Percentiles rank a stretch among this genome's conserved stretches.
These are phyloP conservation scores for Monosporascus sp. DNA, from an alignment of 2,329 filamentous ascomycete genomes.

Conservation along the genomic window DNA sequence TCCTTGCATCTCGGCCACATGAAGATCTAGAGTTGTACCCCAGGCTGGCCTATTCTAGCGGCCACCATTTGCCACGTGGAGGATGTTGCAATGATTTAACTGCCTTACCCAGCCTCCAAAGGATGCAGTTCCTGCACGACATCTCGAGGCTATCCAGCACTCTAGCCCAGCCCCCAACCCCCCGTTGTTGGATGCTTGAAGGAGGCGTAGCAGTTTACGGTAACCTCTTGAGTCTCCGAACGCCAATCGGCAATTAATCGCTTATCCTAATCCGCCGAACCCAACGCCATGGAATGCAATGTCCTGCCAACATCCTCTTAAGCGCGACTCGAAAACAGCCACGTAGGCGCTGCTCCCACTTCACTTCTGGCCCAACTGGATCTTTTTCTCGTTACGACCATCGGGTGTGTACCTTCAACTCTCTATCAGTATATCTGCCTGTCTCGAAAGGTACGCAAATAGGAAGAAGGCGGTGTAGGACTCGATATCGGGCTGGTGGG, in stretches of 20 bases:
- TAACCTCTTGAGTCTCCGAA: not conserved
- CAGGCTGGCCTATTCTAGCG: not conserved
- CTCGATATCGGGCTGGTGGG: conserved; percentile 1
- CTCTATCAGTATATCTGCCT: conserved; percentile 9
- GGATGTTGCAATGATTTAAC: no score
- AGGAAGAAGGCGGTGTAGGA: not conserved
- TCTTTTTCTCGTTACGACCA: conserved; percentile 59
- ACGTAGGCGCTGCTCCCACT: not conserved
- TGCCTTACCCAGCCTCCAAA: not conserved
- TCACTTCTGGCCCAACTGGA: conserved; percentile 30
- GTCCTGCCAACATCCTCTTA: conserved; percentile 1
- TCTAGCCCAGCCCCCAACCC: no score
- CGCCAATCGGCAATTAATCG: conserved; percentile 7
- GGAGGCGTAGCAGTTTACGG: not conserved
- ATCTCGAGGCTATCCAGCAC: no score
- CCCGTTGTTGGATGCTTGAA: no score
- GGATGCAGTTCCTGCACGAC: not conserved
- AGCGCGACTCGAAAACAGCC: conserved; percentile 2
- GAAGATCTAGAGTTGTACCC: not conserved
- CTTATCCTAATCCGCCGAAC: conserved; percentile 15
- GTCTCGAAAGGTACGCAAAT: not conserved
- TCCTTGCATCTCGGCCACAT: not conserved
- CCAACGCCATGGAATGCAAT: conserved; percentile 28
- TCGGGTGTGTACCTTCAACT: conserved; percentile 53
- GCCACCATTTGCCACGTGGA: not conserved